Conservation (phyloP, 345 rosid genomes). For the Tarenaya hassleriana region DNA sequence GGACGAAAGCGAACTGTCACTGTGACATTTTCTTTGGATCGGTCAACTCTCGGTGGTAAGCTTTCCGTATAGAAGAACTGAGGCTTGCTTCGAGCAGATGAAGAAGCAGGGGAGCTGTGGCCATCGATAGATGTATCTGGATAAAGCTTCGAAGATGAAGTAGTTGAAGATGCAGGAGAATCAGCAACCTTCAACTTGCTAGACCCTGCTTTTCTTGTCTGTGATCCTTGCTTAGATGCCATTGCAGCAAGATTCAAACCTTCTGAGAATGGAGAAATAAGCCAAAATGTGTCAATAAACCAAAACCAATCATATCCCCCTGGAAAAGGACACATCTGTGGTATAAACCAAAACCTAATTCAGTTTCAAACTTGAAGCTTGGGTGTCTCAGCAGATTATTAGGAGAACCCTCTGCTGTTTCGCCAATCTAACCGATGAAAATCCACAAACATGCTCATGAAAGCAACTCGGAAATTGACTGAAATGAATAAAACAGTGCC, state of each 20-base stretch:
- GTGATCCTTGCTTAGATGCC: slow-evolving; percentile 65
- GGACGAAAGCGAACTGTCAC: slow-evolving; percentile 98
- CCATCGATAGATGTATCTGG: slow-evolving; percentile 75
- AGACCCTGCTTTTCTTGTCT: slow-evolving; percentile 46
- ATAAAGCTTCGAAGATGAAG: slow-evolving; percentile 75
- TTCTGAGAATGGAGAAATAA: slow-evolving; percentile 22
- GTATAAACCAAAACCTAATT: not conserved
- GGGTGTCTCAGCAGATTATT: not conserved
- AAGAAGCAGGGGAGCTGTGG: slow-evolving; percentile 93
- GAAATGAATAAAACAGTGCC: not conserved
- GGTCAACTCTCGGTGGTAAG: slow-evolving; percentile 32
- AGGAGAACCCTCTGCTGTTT: not conserved
- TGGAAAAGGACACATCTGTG: not conserved
- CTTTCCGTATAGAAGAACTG: slow-evolving; percentile 56
- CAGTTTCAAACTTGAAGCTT: not conserved
- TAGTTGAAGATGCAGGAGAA: slow-evolving; percentile 82
- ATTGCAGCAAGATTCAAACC: slow-evolving; percentile 39
- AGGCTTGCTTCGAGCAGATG: slow-evolving; percentile 87
- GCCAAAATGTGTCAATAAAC: slow-evolving; percentile 9
- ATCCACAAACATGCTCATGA: not conserved
- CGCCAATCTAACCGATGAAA: slow-evolving; percentile 8
- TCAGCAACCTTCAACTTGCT: slow-evolving; percentile 49
- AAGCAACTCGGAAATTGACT: not conserved
- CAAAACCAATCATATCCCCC: not conserved
- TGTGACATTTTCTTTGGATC: slow-evolving; percentile 84